Base-by-base conservation (phyloP, 2,329 filamentous ascomycete species). In the Periconia sp. region DNA sequence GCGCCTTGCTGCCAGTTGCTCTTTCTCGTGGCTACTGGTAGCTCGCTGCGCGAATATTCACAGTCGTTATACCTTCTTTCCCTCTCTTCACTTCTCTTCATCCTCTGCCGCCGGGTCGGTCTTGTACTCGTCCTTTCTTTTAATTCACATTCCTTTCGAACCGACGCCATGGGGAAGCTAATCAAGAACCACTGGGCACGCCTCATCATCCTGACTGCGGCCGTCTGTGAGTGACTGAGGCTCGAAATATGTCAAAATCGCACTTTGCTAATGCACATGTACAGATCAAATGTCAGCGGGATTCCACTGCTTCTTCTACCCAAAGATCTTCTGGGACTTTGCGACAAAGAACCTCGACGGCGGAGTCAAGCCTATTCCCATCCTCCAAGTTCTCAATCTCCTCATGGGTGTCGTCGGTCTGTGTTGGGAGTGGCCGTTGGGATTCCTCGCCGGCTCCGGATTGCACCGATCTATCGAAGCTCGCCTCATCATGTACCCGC, bases 141-240 rank as follows among this genome's bases (percentile, higher is more conserved):
- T 49, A 54, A 52, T 49, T 47, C 43, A n/a, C n/a, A 32, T 41
- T 52, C 45, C 40, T 52, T 56, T 49, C n/a, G 19, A 25, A 49
- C 33, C 37, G 40, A 35, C 45, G 40, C 50, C 56, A 99, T 99
- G 94, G 94, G 94, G 73, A 94, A 87, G 75, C 85, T 99, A 68
- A 97, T 99, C 78, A 99, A 99, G 82, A 97, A 97, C 78, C 94
- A 99, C 78, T 96, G 90, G 90, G 94, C 91, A 59, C 87, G 94
- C 49, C 85, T 99, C 64, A 94, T 99, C 66, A 82, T 95, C 72
- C 78, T 99, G 68, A 89, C 89, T 19, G 90, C 94, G 25, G 87
- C 89, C 57, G 72, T 78, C 43, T 92, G 88, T 91, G 83, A 40
- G 79, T 72, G 17, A 17, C 33, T 24, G 11, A 34, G 22, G 13